These are phyloP conservation scores for Phytophthora fragariaefolia DNA, from an alignment of 352 stramenopile genomes.

Conservation along the genomic window DNA sequence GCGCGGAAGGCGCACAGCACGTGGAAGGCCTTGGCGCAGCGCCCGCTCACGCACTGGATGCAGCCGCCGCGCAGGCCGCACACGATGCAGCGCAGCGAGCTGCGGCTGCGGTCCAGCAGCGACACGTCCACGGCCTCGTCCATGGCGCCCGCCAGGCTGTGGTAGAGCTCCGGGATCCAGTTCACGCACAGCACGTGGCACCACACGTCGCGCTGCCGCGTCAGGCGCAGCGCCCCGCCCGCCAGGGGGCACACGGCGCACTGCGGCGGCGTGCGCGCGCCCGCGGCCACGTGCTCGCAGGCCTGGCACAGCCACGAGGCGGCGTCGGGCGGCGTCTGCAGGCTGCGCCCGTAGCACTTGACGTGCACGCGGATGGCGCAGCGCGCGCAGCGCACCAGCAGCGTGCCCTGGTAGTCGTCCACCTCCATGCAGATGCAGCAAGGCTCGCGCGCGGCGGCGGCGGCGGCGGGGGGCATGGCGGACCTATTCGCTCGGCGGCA, in stretches of 20 bases:
- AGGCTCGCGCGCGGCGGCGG: neutral
- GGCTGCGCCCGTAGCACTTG: conserved; percentile 77
- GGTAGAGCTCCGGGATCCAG: conserved; percentile 89
- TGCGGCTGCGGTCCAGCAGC: conserved; percentile 70
- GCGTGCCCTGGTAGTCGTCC: conserved; percentile 61
- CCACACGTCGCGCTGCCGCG: conserved; percentile 67
- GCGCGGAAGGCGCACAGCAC: conserved; percentile 81
- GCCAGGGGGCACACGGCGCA: conserved; percentile 75
- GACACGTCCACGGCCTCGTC: conserved; percentile 73
- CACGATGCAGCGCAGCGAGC: conserved; percentile 78
- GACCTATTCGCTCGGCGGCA: neutral
- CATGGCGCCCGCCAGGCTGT: conserved; percentile 62
- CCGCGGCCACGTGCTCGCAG: conserved; percentile 46
- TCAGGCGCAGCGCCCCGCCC: conserved; percentile 77
- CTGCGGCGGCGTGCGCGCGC: conserved; percentile 39
- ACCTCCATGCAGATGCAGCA: conserved; percentile 84
- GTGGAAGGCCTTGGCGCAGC: conserved; percentile 86
- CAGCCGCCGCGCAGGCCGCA: conserved; percentile 83
- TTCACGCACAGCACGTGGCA: conserved; percentile 86
- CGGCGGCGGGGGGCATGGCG: neutral
- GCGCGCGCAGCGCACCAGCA: conserved; percentile 65
- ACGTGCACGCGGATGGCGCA: conserved; percentile 78
- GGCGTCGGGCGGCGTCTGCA: conserved; percentile 37
- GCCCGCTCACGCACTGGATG: conserved; percentile 89
- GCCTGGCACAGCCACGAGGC: conserved; percentile 73